These are phyloP conservation scores for Exophiala sp. DNA, from an alignment of 2,329 filamentous ascomycete species.

Conservation along the genomic window DNA sequence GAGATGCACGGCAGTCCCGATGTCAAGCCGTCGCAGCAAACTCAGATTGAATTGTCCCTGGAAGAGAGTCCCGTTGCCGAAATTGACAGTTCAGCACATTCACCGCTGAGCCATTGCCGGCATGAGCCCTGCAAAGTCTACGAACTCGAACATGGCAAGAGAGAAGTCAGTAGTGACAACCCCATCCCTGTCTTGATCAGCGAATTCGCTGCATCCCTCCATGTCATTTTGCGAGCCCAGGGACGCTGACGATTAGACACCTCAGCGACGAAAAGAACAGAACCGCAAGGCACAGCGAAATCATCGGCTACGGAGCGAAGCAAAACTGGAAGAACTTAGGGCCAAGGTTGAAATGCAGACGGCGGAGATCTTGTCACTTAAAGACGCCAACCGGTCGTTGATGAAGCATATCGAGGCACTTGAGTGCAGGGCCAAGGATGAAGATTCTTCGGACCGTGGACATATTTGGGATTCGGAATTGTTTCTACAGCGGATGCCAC, in stretches of 20 bases:
- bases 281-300: constrained; percentile 23
- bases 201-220: background rate
- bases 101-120: constrained; percentile 3
- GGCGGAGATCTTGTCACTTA: constrained; percentile 16
- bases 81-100: constrained; percentile 5
- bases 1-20: constrained; percentile 6
- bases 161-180: constrained; percentile 14
- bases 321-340: constrained; percentile 17
- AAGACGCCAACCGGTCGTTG: constrained; percentile 15
- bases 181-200: too few relatives aligned
- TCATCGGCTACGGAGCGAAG: constrained; percentile 20
- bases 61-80: constrained; percentile 7
- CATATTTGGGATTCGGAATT: background rate
- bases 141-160: constrained; percentile 16
- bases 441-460: background rate
- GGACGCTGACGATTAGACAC: background rate
- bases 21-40: background rate
- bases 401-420: constrained; percentile 14
- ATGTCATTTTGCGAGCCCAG: background rate
- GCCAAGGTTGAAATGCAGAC: constrained; percentile 14
- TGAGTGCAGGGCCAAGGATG: constrained; percentile 1
- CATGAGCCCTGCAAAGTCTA: constrained; percentile 9
- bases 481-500: background rate
- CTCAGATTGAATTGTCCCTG: background rate
- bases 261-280: constrained; percentile 20